Base-by-base conservation (phyloP, 2,329 filamentous ascomycete genomes). In the Aspergillus niger region DNA sequence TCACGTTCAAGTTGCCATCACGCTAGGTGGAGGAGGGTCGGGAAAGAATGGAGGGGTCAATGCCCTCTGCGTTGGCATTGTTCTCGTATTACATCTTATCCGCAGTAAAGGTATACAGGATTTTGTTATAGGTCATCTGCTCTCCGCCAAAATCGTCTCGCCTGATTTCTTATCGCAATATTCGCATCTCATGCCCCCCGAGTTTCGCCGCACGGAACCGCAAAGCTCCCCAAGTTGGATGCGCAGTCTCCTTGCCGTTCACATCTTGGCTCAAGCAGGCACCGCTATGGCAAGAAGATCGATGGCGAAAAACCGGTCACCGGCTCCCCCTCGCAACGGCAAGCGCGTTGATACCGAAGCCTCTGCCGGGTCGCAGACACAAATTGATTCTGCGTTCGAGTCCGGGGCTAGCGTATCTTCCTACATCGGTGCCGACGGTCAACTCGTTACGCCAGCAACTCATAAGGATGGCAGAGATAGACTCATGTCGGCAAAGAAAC, bases 1-100 rank as follows among this genome's bases (percentile, higher is more conserved):
- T 62, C 94, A 97, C 77, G 91, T 94, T 60, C 92, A 97, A 72
- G 96, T 97, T 72, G 93, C 93, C 60, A 87, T 97, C 60, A 96
- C 92, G 0, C 81, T 97, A 10, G 93, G 93, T 63, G 93, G 92
- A 62, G 92, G 92, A 61, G 89, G 78, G 57, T 77, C 77, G 11
- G 79, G 78, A 8, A 80, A 81, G 67, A 80, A 78, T 56, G 76
- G 77, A 56, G 77, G 78, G 41, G 78, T 79, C 58, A 80, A 80
- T 68, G 72, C 73, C 17, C 70, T 81, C 22, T 81, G 79, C 67
- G 75, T 81, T 39, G 74, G 76, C 55, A 76, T 79, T 59, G 77
- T 81, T 60, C 71, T 81, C 53, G 67, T 80, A 65, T 71, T 80
- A 67, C 79, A 81, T 69, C 70, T 80, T 54, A 67, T 79, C 55